Conservation (phyloP, 1,284 basidiomycete genomes). For the Ustilago loliicola region DNA sequence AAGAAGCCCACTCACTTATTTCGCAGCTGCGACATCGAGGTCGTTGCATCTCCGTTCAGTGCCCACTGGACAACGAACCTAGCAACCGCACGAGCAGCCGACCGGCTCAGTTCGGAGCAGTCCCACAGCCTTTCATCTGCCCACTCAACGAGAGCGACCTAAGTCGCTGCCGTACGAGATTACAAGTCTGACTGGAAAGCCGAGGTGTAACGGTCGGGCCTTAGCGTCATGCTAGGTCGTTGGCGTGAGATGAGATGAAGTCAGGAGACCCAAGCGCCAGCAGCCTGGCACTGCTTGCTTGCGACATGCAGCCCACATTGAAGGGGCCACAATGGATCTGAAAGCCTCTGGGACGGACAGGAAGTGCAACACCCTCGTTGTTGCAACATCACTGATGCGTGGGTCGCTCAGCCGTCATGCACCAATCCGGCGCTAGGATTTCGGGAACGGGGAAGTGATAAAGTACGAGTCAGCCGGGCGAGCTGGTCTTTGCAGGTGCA, state of each 20-base stretch:
- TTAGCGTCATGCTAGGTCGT: neutral
- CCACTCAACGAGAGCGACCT: neutral
- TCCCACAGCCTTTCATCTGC: neutral
- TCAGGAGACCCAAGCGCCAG: neutral
- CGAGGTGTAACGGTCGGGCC: neutral
- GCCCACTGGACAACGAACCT: neutral
- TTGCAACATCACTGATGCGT: neutral
- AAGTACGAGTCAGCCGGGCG: neutral
- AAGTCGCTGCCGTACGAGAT: neutral
- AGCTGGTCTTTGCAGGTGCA: neutral
- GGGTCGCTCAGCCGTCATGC: constrained; percentile 11
- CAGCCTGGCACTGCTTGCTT: neutral
- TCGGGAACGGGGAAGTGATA: neutral
- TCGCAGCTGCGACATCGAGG: neutral
- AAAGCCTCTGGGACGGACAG: neutral
- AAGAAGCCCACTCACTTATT: neutral
- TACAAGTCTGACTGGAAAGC: too few species aligned
- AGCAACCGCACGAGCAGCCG: neutral
- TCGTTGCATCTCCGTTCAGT: constrained; percentile 3
- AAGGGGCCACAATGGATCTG: neutral
- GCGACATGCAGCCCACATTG: neutral
- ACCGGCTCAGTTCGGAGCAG: neutral
- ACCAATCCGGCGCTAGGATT: neutral
- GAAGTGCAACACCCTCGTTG: neutral
- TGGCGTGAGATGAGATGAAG: neutral